Base-by-base conservation (phyloP, 176 grass and related monocot genomes). In the Tuctoria greenei region DNA sequence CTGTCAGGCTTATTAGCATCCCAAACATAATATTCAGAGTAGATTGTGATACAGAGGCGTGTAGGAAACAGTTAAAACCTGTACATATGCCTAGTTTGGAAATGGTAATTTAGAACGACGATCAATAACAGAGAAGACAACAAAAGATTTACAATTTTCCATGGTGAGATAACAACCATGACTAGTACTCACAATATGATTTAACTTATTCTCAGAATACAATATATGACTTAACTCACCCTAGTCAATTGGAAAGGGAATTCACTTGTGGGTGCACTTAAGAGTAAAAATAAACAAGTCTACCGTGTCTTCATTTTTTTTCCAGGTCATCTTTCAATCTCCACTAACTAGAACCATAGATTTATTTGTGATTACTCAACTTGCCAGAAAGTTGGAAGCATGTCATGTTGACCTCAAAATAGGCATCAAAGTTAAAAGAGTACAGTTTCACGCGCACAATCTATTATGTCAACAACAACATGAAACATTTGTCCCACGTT, bases 341-440 rank as follows among this genome's bases (percentile, higher is more conserved):
- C 11, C 42, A 40, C 40, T 24, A 28, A 67, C 10, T 49, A 13
- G 16, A 72, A 66, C 7, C 38, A 25, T 65, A 14, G 20, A 8
- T 79, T 59, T 66, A 65, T 37, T 57, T 66, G 15, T 57, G 39
- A 57, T 65, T 73, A 20, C 8, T 52, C 54, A 25, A 73, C 24
- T 64, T 59, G 39, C 42, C n/a, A 16, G 66, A 26, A 67, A 79
- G 67, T 72, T 67, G 44, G 43, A 49, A 59, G 51, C 47, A 65
- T 51, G 47, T 51, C 62, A 68, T 14, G 17, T 51, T 46, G 35
- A 74, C 50, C 31, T 52, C 17, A 47, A 46, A 47, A 55, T 41
- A 79, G n/a, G 43, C 5, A 36, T 69, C 15, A 72, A 72, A 63
- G 26, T 27, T n/a, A 37, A 36, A 37, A 4, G 16, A 47, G 15